phyloP scores from a whole-genome alignment of 139 green algal genomes.

The Chlamydomonas sphaeroides region DNA sequence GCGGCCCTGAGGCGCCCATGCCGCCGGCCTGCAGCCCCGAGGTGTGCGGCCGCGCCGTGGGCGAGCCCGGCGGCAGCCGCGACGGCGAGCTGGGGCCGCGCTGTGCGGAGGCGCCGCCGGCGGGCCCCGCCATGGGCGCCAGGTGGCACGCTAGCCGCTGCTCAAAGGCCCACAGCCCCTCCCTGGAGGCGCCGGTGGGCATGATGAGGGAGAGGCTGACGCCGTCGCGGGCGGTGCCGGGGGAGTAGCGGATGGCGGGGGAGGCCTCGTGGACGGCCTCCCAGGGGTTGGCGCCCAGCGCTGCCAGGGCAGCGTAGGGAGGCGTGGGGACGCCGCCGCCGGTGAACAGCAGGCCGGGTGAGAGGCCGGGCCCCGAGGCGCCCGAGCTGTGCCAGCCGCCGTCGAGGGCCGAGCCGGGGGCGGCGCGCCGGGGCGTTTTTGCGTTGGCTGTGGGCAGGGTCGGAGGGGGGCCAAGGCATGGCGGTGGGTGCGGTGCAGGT shows the following conservation, averaged over 20 bases:
- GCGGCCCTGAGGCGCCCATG: neutral
- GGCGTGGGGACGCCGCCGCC: neutral
- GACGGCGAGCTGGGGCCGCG: neutral
- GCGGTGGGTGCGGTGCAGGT: no score
- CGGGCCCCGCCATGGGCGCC: neutral
- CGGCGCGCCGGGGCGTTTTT: neutral
- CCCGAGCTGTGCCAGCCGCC: neutral
- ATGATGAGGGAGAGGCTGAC: slow-evolving; percentile 19
- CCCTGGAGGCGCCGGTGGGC: slow-evolving; percentile 19
- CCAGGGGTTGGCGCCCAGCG: slow-evolving; percentile 39
- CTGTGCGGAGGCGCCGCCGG: neutral
- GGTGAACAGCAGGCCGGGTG: neutral
- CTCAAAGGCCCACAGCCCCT: neutral
- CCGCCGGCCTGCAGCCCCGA: neutral
- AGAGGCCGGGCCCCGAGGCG: no score
- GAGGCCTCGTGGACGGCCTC: slow-evolving; percentile 42
- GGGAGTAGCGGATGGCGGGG: slow-evolving; percentile 29
- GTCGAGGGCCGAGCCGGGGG: neutral
- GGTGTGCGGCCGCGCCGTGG: neutral
- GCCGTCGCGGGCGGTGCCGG: neutral
- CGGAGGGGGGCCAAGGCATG: no score
- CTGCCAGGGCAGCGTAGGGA: no score
- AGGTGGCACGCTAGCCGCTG: slow-evolving; percentile 1
- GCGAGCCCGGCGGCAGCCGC: no score
- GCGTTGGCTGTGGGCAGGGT: slow-evolving; percentile 32